Evolutionary conservation across 2,329 filamentous ascomycete genomes (phyloP).

Genomic region (Botrytis byssoidea): DNA sequence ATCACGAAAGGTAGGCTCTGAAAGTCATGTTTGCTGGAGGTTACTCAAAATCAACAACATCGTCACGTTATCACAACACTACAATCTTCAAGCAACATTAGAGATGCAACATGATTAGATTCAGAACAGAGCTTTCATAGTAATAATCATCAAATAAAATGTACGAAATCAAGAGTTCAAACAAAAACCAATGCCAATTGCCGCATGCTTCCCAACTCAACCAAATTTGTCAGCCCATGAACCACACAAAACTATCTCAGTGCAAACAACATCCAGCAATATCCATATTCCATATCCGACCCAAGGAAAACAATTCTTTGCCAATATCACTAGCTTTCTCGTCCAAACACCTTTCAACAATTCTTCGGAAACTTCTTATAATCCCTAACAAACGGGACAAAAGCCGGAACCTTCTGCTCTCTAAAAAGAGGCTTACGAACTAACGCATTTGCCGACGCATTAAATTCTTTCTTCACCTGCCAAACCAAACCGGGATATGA

Average conservation of each 20-base stretch:
- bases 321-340: background rate
- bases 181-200: background rate
- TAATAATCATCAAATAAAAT: background rate
- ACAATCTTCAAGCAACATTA: background rate
- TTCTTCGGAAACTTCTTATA: background rate
- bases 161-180: background rate
- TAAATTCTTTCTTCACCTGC: slow-evolving; percentile 19
- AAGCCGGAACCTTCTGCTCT: background rate
- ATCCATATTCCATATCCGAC: background rate
- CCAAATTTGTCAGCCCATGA: background rate
- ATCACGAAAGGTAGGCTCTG: background rate
- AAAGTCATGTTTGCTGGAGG: background rate
- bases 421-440: slow-evolving; percentile 3
- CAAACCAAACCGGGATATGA: slow-evolving; percentile 23
- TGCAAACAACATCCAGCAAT: background rate
- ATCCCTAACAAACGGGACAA: background rate
- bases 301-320: background rate
- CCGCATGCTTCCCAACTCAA: background rate
- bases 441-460: slow-evolving; percentile 16
- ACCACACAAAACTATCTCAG: too few species aligned
- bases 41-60: background rate
- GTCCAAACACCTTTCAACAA: background rate
- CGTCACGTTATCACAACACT: background rate
- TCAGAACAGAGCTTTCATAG: too few species aligned
- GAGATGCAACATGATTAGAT: background rate